phyloP scores from a whole-genome alignment of 2,329 filamentous ascomycete species.

The Hypomyces perniciosus region DNA sequence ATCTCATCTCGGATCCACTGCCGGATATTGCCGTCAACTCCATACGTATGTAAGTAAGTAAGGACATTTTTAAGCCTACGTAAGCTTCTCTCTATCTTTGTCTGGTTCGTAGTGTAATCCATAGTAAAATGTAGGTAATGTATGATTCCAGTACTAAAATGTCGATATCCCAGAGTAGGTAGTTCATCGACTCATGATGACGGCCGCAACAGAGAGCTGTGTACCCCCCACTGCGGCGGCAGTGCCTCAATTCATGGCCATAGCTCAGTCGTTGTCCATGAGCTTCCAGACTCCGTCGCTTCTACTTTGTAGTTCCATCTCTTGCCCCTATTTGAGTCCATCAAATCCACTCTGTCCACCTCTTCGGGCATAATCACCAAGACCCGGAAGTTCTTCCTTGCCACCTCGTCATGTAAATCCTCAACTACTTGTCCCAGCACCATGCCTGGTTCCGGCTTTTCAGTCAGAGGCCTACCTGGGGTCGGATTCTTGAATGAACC shows the following conservation, averaged over 20 bases:
- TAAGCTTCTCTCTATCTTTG: too few relatives aligned
- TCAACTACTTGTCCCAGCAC: conserved; percentile 59
- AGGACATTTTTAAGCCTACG: too few relatives aligned
- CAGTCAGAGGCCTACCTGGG: conserved; percentile 55
- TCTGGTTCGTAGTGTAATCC: too few relatives aligned
- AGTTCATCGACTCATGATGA: too few relatives aligned
- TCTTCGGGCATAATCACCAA: conserved; percentile 74
- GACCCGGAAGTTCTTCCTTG: conserved; percentile 72
- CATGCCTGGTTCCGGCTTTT: conserved; percentile 38
- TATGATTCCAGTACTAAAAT: too few relatives aligned
- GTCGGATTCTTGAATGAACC: conserved; percentile 68
- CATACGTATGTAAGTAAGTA: too few relatives aligned
- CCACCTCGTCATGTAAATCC: conserved; percentile 63
- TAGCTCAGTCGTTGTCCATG: conserved; percentile 64
- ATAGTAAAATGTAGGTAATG: too few relatives aligned
- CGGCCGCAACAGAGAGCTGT: too few relatives aligned
- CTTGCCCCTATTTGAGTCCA: conserved; percentile 54
- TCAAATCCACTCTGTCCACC: conserved; percentile 69
- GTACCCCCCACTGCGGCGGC: too few relatives aligned
- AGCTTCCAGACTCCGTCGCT: conserved; percentile 32
- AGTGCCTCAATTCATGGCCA: conserved; percentile 49
- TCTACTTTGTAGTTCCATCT: conserved; percentile 64
- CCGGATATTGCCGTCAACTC: too few relatives aligned
- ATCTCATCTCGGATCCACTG: too few relatives aligned
- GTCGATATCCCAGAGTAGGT: too few relatives aligned